phyloP scores from a whole-genome alignment of 2,329 filamentous ascomycete genomes.

The Calonectria fujianensis region DNA sequence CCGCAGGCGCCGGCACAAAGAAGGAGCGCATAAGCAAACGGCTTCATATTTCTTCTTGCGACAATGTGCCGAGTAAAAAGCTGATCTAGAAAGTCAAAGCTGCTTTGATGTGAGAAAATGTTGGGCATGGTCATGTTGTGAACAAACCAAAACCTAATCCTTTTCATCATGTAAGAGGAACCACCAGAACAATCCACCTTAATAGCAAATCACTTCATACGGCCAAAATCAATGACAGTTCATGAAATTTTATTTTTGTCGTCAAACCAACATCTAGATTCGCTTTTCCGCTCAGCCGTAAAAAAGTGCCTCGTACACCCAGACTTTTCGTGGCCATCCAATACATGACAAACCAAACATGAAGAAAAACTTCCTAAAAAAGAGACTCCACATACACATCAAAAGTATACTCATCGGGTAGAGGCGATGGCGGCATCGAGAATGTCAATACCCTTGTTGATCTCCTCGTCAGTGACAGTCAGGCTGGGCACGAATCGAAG shows the following conservation, averaged over 20 bases:
- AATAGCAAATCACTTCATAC: not conserved
- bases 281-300: constrained; percentile 33
- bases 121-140: not conserved
- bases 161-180: not conserved
- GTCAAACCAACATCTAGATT: constrained; percentile 37
- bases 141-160: not conserved
- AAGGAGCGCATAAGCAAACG: not conserved
- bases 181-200: not conserved
- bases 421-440: constrained; percentile 79
- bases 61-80: not conserved
- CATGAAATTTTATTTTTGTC: constrained; percentile 16
- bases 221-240: not conserved
- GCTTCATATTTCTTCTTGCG: not conserved
- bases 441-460: constrained; percentile 84
- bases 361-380: not conserved
- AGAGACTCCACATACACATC: constrained; percentile 23
- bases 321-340: not conserved
- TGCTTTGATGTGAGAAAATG: not conserved
- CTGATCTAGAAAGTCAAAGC: not conserved
- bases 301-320: constrained; percentile 14
- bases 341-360: constrained; percentile 2
- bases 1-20: constrained; percentile 18
- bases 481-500: constrained; percentile 93
- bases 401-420: constrained; percentile 57
- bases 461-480: constrained; percentile 86